Percentiles rank a stretch among this genome's conserved stretches.
Evolutionary conservation across 2,329 filamentous ascomycete genomes (phyloP).

Genomic region (Aspergillus japonicus): DNA sequence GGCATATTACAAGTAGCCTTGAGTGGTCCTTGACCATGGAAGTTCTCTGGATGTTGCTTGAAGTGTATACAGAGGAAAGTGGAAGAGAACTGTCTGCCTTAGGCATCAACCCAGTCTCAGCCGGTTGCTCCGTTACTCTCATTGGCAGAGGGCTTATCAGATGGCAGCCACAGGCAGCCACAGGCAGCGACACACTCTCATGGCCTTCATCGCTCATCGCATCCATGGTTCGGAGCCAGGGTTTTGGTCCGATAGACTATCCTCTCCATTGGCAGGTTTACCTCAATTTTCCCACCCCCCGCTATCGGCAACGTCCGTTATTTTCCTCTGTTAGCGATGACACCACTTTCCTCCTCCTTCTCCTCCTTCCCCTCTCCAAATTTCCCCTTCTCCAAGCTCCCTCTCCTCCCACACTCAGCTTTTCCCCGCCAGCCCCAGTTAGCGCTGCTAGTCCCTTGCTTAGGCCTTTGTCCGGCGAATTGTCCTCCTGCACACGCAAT

Average conservation of each 20-base stretch:
- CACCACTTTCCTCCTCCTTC: neutral
- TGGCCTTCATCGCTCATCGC: neutral
- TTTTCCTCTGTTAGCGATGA: neutral
- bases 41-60: neutral
- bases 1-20: neutral
- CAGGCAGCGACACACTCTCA: neutral
- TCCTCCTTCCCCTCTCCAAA: neutral
- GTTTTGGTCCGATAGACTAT: neutral
- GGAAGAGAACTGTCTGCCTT: neutral
- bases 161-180: neutral
- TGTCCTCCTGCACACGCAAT: neutral
- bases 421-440: neutral
- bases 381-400: neutral
- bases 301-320: slow-evolving; percentile 5
- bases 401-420: neutral
- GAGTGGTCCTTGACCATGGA: neutral
- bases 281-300: neutral
- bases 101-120: neutral
- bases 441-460: neutral
- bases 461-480: neutral
- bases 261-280: neutral
- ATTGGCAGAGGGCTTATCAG: neutral
- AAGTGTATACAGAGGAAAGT: neutral
- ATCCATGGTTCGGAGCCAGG: neutral
- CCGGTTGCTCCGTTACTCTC: neutral